phyloP scores from a whole-genome alignment of 2,329 filamentous ascomycete species.

The Xylariaceae sp. region DNA sequence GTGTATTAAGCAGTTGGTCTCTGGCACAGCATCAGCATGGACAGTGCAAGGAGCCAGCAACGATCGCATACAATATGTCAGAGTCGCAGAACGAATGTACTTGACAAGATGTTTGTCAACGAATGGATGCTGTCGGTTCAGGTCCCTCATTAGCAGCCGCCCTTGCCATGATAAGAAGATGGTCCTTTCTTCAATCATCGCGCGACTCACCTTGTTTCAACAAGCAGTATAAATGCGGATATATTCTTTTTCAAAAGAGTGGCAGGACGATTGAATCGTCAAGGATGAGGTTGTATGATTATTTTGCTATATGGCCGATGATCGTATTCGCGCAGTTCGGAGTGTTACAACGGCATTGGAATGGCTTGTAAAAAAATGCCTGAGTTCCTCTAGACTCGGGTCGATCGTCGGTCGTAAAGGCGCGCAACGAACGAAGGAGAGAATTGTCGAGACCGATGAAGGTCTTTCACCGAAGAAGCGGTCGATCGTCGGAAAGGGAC shows the following conservation, averaged over 20 bases:
- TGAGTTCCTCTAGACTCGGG: constrained; percentile 21
- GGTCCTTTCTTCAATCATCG: too few relatives aligned
- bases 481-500: too few relatives aligned
- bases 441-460: constrained; percentile 22
- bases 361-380: constrained; percentile 15
- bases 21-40: constrained; percentile 4
- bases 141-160: constrained; percentile 14
- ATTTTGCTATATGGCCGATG: constrained; percentile 18
- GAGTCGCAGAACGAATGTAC: constrained; percentile 41
- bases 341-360: constrained; percentile 28
- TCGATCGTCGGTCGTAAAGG: constrained; percentile 21
- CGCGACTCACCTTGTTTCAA: constrained; percentile 24
- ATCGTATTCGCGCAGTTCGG: constrained; percentile 23
- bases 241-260: constrained; percentile 30
- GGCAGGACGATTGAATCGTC: constrained; percentile 33
- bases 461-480: constrained; percentile 29
- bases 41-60: constrained; percentile 16
- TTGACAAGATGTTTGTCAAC: constrained; percentile 40
- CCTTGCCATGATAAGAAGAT: too few relatives aligned
- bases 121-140: constrained; percentile 30
- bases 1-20: constrained; percentile 19
- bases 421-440: constrained; percentile 20
- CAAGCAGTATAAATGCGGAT: constrained; percentile 22
- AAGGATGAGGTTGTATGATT: constrained; percentile 19
- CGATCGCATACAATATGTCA: constrained; percentile 30